Conservation (phyloP, 2,329 filamentous ascomycete species). For the Fusarium nygamai region DNA sequence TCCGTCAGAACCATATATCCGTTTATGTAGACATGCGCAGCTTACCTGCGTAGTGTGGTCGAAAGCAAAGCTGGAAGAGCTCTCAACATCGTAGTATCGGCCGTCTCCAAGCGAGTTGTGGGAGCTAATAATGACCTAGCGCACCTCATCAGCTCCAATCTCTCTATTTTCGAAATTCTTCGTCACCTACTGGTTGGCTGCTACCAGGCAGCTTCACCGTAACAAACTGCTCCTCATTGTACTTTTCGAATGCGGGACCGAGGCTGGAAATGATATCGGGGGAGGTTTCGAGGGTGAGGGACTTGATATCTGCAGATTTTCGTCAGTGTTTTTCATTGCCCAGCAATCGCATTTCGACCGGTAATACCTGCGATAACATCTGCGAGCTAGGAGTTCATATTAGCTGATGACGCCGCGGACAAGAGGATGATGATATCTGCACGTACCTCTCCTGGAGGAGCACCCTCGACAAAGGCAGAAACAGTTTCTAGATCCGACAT, state of each 20-base stretch:
- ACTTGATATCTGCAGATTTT: slow-evolving; percentile 79
- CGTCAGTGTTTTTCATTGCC: slow-evolving; percentile 31
- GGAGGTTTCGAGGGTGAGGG: slow-evolving; percentile 76
- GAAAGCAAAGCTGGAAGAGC: slow-evolving; percentile 86
- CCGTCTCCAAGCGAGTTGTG: slow-evolving; percentile 84
- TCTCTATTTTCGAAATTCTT: not conserved
- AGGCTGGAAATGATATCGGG: slow-evolving; percentile 76
- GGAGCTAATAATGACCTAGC: slow-evolving; percentile 82
- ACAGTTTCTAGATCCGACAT: slow-evolving; percentile 59
- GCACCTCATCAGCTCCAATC: slow-evolving; percentile 12
- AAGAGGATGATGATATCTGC: slow-evolving; percentile 21
- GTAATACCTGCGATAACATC: slow-evolving; percentile 85
- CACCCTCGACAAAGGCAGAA: slow-evolving; percentile 90
- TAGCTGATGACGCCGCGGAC: slow-evolving; percentile 44
- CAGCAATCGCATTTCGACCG: not conserved
- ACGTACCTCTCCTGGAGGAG: slow-evolving; percentile 93
- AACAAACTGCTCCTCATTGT: slow-evolving; percentile 94
- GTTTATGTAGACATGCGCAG: not conserved
- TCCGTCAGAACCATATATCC: slow-evolving; percentile 20
- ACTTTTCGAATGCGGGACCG: slow-evolving; percentile 86
- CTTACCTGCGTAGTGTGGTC: slow-evolving; percentile 82
- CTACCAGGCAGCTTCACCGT: slow-evolving; percentile 90
- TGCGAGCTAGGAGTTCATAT: slow-evolving; percentile 68
- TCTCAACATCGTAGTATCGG: slow-evolving; percentile 91
- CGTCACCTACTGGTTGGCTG: slow-evolving; percentile 64